Percentiles rank a stretch among this genome's conserved stretches.
phyloP scores from a whole-genome alignment of 1,284 basidiomycete genomes.

The Agroathelia rolfsii region DNA sequence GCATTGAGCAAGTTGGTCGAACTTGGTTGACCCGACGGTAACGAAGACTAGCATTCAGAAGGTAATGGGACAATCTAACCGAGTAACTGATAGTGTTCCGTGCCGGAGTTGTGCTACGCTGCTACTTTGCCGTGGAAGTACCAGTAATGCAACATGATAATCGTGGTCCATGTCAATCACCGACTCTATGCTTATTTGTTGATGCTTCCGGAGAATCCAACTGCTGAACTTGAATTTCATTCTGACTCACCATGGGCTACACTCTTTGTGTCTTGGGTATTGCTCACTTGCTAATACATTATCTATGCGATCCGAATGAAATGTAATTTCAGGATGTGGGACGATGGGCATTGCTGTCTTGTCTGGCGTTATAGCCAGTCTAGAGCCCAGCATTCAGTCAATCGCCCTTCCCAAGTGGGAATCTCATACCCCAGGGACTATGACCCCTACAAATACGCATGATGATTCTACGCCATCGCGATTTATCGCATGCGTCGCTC shows the following conservation, averaged over 20 bases:
- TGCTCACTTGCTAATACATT: constrained; percentile 3
- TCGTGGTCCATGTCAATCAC: too few relatives aligned
- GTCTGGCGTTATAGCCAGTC: constrained; percentile 78
- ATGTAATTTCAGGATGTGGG: constrained; percentile 69
- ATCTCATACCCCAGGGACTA: constrained; percentile 75
- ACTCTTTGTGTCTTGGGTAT: constrained; percentile 31
- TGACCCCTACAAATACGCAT: constrained; percentile 55
- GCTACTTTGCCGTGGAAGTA: too few relatives aligned
- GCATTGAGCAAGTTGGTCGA: constrained; percentile 64
- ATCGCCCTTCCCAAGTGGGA: constrained; percentile 52
- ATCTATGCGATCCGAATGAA: constrained; percentile 8
- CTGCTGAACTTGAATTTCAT: constrained; percentile 1
- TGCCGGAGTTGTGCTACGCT: too few relatives aligned
- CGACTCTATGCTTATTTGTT: too few relatives aligned
- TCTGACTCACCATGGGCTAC: constrained; percentile 25
- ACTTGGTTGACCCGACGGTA: constrained; percentile 87
- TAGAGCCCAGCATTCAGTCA: constrained; percentile 37
- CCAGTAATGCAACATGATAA: too few relatives aligned
- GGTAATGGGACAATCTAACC: too few relatives aligned
- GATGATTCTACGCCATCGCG: constrained; percentile 68
- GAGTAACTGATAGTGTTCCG: too few relatives aligned
- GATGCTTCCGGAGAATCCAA: too few relatives aligned
- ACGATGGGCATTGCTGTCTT: constrained; percentile 98
- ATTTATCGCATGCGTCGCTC: constrained; percentile 86
- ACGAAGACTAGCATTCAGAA: constrained; percentile 57